Percentiles rank a stretch among this genome's conserved stretches.
Conservation (phyloP, 768 basidiomycete genomes). For the Psilocybe cyanescens region DNA sequence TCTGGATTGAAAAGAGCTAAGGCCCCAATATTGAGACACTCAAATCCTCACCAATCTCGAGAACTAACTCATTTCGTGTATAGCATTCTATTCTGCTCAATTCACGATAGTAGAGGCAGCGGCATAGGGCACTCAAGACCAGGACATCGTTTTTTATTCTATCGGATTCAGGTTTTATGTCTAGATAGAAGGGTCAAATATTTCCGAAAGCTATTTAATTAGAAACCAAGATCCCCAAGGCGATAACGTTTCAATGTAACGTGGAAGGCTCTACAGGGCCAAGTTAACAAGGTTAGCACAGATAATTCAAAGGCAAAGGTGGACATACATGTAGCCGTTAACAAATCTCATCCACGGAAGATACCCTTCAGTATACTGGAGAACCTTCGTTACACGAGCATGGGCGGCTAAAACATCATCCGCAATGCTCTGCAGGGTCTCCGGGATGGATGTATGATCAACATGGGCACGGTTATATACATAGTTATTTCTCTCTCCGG, state of each 20-base stretch:
- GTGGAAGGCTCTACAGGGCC: neutral
- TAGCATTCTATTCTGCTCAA: no score
- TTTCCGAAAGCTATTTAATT: no score
- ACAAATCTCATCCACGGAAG: conserved; percentile 5
- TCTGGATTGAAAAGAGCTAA: no score
- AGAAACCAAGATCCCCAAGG: neutral
- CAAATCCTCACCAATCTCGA: no score
- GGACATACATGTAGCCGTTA: conserved; percentile 6
- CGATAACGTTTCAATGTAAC: conserved; percentile 6
- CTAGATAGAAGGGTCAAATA: no score
- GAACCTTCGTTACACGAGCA: conserved; percentile 4
- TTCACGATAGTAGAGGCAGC: no score
- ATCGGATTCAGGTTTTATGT: no score
- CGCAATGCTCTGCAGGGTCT: neutral
- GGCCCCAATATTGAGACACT: no score
- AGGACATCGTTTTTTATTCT: no score
- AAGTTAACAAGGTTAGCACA: neutral
- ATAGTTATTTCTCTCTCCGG: conserved; percentile 12
- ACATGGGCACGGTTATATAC: conserved; percentile 1
- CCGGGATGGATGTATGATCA: neutral
- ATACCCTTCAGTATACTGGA: neutral
- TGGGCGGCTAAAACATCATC: conserved; percentile 5
- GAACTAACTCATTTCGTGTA: no score
- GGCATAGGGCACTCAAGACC: no score
- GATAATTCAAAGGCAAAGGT: neutral